Base-by-base conservation (phyloP, 306 rosid species). In the Trifolium repens region DNA sequence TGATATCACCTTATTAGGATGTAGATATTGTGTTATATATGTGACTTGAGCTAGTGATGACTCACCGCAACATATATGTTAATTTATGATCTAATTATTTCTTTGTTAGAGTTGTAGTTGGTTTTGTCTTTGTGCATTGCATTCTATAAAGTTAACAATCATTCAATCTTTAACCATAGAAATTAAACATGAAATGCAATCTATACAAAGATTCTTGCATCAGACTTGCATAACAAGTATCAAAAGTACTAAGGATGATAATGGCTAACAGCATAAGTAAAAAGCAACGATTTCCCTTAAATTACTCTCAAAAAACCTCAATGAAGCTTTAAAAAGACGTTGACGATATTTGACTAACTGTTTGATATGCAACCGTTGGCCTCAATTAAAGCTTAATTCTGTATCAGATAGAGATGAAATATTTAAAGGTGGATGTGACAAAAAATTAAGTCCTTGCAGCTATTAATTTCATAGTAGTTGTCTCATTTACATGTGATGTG, bases 191-290 rank as follows among this genome's bases (percentile, higher is more conserved):
- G 32, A 27, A 27, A 27, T 67, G 91, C 46, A 75, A 43, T 61
- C 79, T 86, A 32, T 93, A 91, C 84, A 91, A 91, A 76, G 91
- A 88, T 69, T 85, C 24, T 12, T 89, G 93, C 90, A 84, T 74
- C 8, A 77, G 81, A 26, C 85, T 93, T 17, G 84, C 91, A 8
- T 78, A 77, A 67, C 91, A 93, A 85, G 93, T 86, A 49, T 88
- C 90, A 81, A 71, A 84, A 79, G 87, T 82, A 52, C 82, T 91
- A 22, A 22, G 3, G 7, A 79, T 68, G 61, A 89, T 89, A 82
- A 86, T 91, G 4, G 85, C 91, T 30, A 73, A 76, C 61, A 90
- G 93, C 88, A 84, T 89, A 60, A 83, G 86, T 55, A 81, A 80
- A 12, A 86, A 84, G 2, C 87, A 82, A 12, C 89, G 88, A 54